A percentile compares a stretch with the other conserved stretches of the same genome.
Conservation (phyloP, 352 stramenopile species). For the Globisporangium parvum region DNA sequence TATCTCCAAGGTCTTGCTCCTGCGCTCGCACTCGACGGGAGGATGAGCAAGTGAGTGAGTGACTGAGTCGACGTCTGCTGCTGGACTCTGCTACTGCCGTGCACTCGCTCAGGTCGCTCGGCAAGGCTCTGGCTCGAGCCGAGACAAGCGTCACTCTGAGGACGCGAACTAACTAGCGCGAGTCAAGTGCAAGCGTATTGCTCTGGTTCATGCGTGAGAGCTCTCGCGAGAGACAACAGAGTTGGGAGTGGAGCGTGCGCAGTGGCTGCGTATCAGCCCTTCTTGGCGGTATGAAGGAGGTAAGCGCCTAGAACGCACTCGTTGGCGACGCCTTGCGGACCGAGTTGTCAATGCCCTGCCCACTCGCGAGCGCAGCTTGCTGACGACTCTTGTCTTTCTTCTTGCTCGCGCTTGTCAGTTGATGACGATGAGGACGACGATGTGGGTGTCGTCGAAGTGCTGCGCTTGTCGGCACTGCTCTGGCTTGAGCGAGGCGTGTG, state of each 20-base stretch:
- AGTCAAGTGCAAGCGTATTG: too few species aligned
- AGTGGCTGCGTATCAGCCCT: not conserved
- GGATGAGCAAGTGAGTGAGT: not conserved
- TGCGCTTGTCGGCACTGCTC: conserved; percentile 4
- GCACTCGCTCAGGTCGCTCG: conserved; percentile 4
- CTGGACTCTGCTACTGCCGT: not conserved
- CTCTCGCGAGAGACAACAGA: too few species aligned
- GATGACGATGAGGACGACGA: not conserved
- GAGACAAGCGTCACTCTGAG: conserved; percentile 4
- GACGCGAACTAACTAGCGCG: conserved; percentile 1
- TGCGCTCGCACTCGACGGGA: not conserved
- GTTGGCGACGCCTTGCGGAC: conserved; percentile 8
- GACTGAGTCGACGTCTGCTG: not conserved
- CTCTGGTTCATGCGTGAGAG: too few species aligned
- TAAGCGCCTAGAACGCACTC: conserved; percentile 1
- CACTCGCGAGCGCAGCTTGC: not conserved
- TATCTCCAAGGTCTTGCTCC: too few species aligned
- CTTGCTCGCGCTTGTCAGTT: conserved; percentile 12
- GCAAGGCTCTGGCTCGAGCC: not conserved
- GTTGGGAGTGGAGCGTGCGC: not conserved
- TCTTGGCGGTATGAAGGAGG: not conserved
- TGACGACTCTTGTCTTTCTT: conserved; percentile 16
- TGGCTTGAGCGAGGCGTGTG: not conserved
- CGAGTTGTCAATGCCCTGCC: not conserved
- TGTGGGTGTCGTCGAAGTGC: not conserved